Conservation (phyloP, 257 asterid genomes). For the Solanum pimpinellifolium region DNA sequence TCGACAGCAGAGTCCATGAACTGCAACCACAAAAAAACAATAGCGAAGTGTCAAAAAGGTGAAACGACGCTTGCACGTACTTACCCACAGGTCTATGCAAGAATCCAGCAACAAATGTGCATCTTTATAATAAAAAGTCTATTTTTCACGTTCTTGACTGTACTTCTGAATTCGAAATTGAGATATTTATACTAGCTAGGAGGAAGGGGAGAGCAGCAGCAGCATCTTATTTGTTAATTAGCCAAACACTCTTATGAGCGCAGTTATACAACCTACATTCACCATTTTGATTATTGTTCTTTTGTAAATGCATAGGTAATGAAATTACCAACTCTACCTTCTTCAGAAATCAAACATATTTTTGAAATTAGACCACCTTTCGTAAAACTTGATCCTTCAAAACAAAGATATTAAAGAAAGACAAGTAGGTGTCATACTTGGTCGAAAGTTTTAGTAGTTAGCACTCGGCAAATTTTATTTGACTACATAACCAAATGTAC, state of each 20-base stretch:
- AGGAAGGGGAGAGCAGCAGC: not conserved
- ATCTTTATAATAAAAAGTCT: not conserved
- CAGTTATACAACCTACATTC: not conserved
- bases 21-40: slow-evolving; percentile 16
- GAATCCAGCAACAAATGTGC: not conserved
- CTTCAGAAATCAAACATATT: not conserved
- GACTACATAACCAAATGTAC: not conserved
- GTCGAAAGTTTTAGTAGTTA: not conserved
- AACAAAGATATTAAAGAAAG: not conserved
- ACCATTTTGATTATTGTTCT: not conserved
- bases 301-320: not conserved
- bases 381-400: not conserved
- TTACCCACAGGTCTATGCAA: not conserved
- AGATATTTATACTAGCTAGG: not conserved
- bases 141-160: not conserved
- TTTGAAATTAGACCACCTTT: not conserved
- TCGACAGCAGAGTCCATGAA: slow-evolving; percentile 89
- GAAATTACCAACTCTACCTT: not conserved
- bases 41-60: not conserved
- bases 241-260: not conserved
- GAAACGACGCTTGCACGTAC: not conserved
- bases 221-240: not conserved
- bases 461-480: not conserved
- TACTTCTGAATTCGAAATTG: not conserved
- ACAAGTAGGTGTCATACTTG: not conserved